A percentile compares a stretch with the other conserved stretches of the same genome.
Conservation (phyloP, 148 eudicot species). For the Arctostaphylos glauca region DNA sequence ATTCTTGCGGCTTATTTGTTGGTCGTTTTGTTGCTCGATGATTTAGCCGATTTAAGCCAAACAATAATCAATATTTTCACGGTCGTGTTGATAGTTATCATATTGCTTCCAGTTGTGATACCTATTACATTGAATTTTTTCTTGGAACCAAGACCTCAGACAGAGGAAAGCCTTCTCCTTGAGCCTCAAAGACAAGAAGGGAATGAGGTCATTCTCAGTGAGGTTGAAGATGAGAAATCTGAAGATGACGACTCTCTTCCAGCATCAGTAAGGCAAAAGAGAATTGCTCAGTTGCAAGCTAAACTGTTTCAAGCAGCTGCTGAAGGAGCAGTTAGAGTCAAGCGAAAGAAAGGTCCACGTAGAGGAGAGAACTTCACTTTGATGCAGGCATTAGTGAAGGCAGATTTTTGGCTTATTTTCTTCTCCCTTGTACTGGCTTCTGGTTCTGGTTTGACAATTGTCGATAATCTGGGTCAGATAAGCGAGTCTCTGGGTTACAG, state of each 20-base stretch:
- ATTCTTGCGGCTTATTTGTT: conserved; percentile 46
- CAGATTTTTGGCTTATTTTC: conserved; percentile 42
- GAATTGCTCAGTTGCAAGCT: conserved; percentile 53
- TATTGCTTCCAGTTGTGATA: conserved; percentile 43
- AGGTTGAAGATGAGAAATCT: conserved; percentile 41
- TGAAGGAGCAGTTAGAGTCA: conserved; percentile 56
- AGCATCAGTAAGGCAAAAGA: conserved; percentile 29
- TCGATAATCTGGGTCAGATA: conserved; percentile 70
- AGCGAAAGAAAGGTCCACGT: conserved; percentile 45
- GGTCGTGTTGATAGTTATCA: conserved; percentile 30
- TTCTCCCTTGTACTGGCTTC: conserved; percentile 40
- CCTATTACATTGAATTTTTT: conserved; percentile 39
- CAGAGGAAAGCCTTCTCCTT: conserved; percentile 44
- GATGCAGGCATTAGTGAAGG: conserved; percentile 45
- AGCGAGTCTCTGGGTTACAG: conserved; percentile 45
- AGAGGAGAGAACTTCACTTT: conserved; percentile 60
- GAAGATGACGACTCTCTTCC: conserved; percentile 27
- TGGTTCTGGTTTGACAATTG: conserved; percentile 55
- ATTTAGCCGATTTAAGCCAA: conserved; percentile 32
- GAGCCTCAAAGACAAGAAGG: conserved; percentile 29
- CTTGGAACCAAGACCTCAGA: conserved; percentile 24
- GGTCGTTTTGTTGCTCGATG: conserved; percentile 41
- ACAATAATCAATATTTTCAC: conserved; percentile 27
- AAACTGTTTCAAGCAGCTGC: conserved; percentile 61
- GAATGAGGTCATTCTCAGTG: conserved; percentile 47